Evolutionary conservation across 805 yeast genomes (phyloP), one percentile per base, ranked within the genome.

Genomic region (Sungouiozyma ichnusensis): DNA sequence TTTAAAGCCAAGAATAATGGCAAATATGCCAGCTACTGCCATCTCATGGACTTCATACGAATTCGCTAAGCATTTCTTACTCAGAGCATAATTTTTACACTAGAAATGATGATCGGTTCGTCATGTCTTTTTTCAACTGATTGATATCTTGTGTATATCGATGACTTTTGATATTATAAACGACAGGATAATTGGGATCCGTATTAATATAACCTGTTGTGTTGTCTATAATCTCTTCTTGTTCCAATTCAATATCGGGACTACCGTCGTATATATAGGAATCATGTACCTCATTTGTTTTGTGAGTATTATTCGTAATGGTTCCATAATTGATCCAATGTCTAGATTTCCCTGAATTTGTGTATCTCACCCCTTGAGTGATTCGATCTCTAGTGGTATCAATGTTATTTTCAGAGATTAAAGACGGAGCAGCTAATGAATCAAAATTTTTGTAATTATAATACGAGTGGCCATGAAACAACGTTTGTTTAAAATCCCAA

Each of bases 31-130:
- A 17, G 79, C 94, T 37, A 90, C 97, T 7, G 97, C 97, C 16
- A 87, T 90, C 47, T 80, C 94, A 49, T 90, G 97, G 97, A 90
- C 97, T 1, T 85, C 95, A 20, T 90, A 90, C 63, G 98, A 90
- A 62, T 85, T 88, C 90, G 97, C 96, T 36, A 90, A 90, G 44
- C 68, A 66, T 46, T 61, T 65, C 50, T 46, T 66, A 36, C 39
- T 20, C 29, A n/a, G 20, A 16, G 17, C 19, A 19, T 20, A 11
- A 32, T n/a, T 27, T 29, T 6, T 8, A 16, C 13, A 16, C 24
- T 20, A 18, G 15, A 15, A 19, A 20, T n/a, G 49, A 32, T 8
- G 48, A 40, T 33, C 54, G 43, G 38, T 40, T 42, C 36, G 40
- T 44, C 9, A 53, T 40, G 29, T 44, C 48, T 33, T 45, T 39